These are phyloP conservation scores for Firmiana major DNA, from an alignment of 345 rosid species.

Conservation along the genomic window DNA sequence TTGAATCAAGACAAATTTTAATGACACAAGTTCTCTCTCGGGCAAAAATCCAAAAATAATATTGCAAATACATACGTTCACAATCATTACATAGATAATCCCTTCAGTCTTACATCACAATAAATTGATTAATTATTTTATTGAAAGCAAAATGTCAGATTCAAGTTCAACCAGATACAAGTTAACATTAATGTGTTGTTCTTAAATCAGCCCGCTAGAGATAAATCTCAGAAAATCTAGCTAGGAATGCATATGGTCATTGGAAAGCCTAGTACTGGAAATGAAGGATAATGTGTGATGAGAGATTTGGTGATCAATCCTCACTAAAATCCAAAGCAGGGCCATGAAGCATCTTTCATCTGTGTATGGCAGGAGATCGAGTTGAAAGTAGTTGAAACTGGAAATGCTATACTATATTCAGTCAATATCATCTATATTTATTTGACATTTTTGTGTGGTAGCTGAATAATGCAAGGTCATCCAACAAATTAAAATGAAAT, in stretches of 20 bases:
- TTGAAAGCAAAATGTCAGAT: not conserved
- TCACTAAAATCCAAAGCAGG: not conserved
- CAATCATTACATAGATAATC: not conserved
- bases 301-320: not conserved
- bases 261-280: not conserved
- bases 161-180: not conserved
- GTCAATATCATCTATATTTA: not conserved
- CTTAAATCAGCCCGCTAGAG: no score
- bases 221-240: not conserved
- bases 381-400: not conserved
- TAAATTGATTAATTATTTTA: not conserved
- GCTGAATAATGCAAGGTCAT: not conserved
- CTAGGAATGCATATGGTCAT: not conserved
- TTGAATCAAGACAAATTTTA: not conserved
- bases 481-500: not conserved
- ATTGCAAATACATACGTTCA: not conserved
- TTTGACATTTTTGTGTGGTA: not conserved
- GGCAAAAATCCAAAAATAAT: not conserved
- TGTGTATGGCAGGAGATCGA: not conserved
- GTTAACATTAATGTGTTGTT: no score
- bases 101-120: not conserved
- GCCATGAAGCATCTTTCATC: not conserved
- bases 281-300: not conserved
- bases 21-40: not conserved
- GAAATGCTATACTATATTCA: not conserved